phyloP scores from a whole-genome alignment of 2,329 filamentous ascomycete species.

The Pseudocercospora eumusae region DNA sequence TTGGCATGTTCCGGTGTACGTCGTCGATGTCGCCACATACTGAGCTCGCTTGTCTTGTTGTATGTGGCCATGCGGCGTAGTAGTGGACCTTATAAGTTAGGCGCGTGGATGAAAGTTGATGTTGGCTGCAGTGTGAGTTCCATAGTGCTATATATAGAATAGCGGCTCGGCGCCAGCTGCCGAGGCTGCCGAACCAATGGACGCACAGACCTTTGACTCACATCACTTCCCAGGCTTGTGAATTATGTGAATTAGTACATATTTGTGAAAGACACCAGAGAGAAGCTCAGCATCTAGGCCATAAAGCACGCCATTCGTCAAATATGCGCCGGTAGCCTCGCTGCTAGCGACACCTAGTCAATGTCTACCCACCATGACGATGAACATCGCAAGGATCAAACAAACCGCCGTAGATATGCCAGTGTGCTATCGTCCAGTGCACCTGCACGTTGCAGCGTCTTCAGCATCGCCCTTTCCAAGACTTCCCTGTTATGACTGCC shows the following conservation, averaged over 20 bases:
- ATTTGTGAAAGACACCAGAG: neutral
- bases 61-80: too few relatives aligned
- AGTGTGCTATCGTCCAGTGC: neutral
- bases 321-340: neutral
- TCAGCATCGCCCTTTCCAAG: too few relatives aligned
- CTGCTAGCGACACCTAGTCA: neutral
- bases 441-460: neutral
- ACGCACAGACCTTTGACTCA: neutral
- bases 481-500: neutral
- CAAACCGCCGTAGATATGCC: neutral
- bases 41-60: too few relatives aligned
- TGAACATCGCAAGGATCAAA: neutral
- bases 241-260: too few relatives aligned
- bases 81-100: too few relatives aligned
- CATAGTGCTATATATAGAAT: too few relatives aligned
- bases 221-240: neutral
- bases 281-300: neutral
- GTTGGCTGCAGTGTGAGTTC: neutral
- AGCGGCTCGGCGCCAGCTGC: neutral
- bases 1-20: too few relatives aligned
- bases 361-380: neutral
- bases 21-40: too few relatives aligned
- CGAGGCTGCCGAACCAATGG: neutral
- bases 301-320: neutral
- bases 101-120: neutral